Percentiles rank a stretch among this genome's conserved stretches.
Evolutionary conservation across 192 early-diverging fungal genomes (phyloP).

Genomic region (Coemansia sp.): DNA sequence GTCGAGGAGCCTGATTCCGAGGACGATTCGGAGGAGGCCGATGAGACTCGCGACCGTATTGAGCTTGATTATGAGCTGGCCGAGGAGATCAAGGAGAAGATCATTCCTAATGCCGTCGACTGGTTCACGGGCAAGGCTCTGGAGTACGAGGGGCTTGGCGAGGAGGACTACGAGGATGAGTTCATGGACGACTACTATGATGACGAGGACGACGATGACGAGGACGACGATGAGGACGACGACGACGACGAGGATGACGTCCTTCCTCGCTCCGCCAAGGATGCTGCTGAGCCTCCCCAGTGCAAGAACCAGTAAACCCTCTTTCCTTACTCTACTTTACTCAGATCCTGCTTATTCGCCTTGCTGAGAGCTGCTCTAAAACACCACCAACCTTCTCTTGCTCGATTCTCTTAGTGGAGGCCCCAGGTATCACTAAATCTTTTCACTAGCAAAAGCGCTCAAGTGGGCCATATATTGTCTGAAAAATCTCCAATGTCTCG

Average conservation of each 20-base stretch:
- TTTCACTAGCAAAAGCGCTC: too few relatives aligned
- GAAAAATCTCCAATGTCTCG: not conserved
- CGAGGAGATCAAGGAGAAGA: slow-evolving; percentile 97
- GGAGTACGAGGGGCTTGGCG: slow-evolving; percentile 60
- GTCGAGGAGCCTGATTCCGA: slow-evolving; percentile 75
- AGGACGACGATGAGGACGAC: slow-evolving; percentile 43
- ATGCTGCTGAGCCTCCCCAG: slow-evolving; percentile 51
- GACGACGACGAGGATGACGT: slow-evolving; percentile 47
- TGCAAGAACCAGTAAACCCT: slow-evolving; percentile 53
- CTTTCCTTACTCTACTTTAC: not conserved
- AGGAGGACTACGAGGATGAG: slow-evolving; percentile 43
- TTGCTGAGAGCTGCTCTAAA: too few relatives aligned
- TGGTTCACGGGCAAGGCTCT: slow-evolving; percentile 99
- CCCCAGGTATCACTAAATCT: too few relatives aligned
- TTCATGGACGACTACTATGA: slow-evolving; percentile 47
- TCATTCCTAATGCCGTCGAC: slow-evolving; percentile 93
- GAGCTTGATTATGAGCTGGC: slow-evolving; percentile 96
- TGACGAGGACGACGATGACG: slow-evolving; percentile 44
- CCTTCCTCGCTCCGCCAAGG: slow-evolving; percentile 49
- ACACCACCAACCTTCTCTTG: not conserved
- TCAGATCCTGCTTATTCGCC: too few relatives aligned
- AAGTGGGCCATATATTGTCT: too few relatives aligned
- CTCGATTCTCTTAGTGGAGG: not conserved
- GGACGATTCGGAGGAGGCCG: slow-evolving; percentile 68
- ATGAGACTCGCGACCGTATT: slow-evolving; percentile 80